A percentile compares a stretch with the other conserved stretches of the same genome.
phyloP scores from a whole-genome alignment of 768 basidiomycete genomes.

The Gautieria morchelliformis region DNA sequence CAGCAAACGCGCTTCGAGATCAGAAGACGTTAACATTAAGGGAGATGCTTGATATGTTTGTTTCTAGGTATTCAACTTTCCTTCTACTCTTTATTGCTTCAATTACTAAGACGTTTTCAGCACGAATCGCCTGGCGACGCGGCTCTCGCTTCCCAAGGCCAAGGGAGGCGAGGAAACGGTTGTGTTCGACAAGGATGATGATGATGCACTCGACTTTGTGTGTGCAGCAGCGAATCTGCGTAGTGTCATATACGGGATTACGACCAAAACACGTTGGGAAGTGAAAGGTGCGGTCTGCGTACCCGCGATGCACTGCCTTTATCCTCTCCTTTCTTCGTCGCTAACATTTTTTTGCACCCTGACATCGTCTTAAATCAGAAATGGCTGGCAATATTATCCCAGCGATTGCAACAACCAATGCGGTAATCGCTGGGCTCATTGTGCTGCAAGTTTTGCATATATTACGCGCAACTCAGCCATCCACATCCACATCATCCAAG shows the following conservation, averaged over 20 bases:
- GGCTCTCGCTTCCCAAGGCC: constrained; percentile 26
- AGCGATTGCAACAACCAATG: constrained; percentile 98
- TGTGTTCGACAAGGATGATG: constrained; percentile 95
- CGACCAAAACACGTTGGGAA: constrained; percentile 87
- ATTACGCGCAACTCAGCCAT: constrained; percentile 31
- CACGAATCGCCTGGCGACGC: constrained; percentile 66
- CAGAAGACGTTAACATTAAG: constrained; percentile 67
- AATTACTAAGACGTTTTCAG: constrained; percentile 30
- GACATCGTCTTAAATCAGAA: constrained; percentile 38
- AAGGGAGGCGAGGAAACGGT: constrained; percentile 61
- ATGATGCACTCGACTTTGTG: constrained; percentile 94
- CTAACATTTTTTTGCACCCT: background rate
- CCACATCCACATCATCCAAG: constrained; percentile 18
- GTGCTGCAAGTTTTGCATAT: constrained; percentile 88
- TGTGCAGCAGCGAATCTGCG: constrained; percentile 91
- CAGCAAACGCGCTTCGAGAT: constrained; percentile 53
- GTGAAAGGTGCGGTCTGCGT: constrained; percentile 62
- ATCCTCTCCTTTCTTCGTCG: background rate
- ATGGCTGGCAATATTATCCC: constrained; percentile 99
- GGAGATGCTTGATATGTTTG: constrained; percentile 77
- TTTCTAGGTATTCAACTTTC: constrained; percentile 54
- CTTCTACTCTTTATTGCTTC: background rate
- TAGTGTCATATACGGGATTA: constrained; percentile 83
- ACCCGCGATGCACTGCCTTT: background rate
- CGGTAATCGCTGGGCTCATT: constrained; percentile 90